Percentiles rank a stretch among this genome's conserved stretches.
phyloP scores from a whole-genome alignment of 768 basidiomycete genomes.

The Fibroporia radiculosa region DNA sequence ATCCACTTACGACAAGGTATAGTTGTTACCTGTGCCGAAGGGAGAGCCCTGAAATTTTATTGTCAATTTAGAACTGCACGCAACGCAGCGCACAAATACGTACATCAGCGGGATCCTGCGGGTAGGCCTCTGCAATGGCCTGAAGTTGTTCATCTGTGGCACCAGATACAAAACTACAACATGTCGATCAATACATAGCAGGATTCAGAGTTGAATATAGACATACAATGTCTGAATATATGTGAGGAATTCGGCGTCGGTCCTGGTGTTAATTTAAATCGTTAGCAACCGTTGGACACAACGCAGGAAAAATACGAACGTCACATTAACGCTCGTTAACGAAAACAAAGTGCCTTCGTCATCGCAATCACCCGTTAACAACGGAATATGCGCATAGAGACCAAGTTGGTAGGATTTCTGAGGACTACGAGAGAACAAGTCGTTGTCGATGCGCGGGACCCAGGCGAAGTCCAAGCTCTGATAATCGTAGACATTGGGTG shows the following conservation, averaged over 20 bases:
- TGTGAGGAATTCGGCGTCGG: neutral
- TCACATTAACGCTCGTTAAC: neutral
- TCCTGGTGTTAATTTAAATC: neutral
- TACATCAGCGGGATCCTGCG: neutral
- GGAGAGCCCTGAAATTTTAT: neutral
- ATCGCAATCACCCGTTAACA: neutral
- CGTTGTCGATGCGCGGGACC: neutral
- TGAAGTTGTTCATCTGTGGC: neutral
- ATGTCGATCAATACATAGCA: neutral
- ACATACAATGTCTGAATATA: neutral
- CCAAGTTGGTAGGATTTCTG: neutral
- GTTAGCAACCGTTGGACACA: neutral
- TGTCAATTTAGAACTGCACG: too few relatives aligned
- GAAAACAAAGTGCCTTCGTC: constrained; percentile 1
- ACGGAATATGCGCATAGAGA: neutral
- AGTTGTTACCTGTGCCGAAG: neutral
- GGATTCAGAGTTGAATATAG: neutral
- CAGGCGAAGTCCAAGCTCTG: neutral
- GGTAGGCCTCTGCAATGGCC: neutral
- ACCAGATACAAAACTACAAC: neutral
- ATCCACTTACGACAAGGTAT: neutral
- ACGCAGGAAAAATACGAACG: neutral
- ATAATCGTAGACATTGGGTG: constrained; percentile 22
- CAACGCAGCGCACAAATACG: too few relatives aligned
- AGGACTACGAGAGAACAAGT: neutral